Percentiles rank a stretch among this genome's conserved stretches.
Conservation (phyloP, 805 yeast genomes). For the Helenozyma rhizophorensis region DNA sequence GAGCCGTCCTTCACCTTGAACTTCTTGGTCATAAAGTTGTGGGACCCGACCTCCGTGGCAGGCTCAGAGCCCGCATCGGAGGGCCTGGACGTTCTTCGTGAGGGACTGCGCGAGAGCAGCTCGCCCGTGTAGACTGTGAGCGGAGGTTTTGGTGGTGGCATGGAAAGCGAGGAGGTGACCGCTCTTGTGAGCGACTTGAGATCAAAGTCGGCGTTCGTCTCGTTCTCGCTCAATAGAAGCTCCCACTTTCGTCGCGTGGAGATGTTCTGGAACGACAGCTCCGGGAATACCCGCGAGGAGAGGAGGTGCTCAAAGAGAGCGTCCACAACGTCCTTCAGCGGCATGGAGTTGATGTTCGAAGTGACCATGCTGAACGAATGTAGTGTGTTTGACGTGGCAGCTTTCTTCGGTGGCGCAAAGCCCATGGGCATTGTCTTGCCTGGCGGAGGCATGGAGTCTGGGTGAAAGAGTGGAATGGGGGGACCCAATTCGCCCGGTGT, state of each 20-base stretch:
- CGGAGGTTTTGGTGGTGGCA: background rate
- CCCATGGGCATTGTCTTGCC: background rate
- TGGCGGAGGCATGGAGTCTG: background rate
- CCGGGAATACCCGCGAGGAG: conserved; percentile 34
- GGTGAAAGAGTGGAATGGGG: conserved; percentile 2
- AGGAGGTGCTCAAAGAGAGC: conserved; percentile 36
- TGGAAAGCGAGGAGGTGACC: too few species aligned
- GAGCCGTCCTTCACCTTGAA: conserved; percentile 32
- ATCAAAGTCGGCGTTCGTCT: conserved; percentile 34
- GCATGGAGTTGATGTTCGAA: conserved; percentile 30
- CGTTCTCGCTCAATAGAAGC: conserved; percentile 36
- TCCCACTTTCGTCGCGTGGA: conserved; percentile 41
- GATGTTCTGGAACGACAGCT: conserved; percentile 27
- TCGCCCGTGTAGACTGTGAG: too few species aligned
- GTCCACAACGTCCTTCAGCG: conserved; percentile 33
- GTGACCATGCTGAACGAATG: conserved; percentile 33
- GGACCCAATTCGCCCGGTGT: conserved; percentile 2
- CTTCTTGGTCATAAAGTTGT: conserved; percentile 14
- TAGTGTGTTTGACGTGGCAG: conserved; percentile 14
- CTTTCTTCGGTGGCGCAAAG: conserved; percentile 3
- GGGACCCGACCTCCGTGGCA: conserved; percentile 4
- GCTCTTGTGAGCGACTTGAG: conserved; percentile 18
- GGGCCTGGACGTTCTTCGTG: too few species aligned
- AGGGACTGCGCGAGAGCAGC: too few species aligned
- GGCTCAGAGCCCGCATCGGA: too few species aligned